Evolutionary conservation across 805 yeast species (phyloP).

Genomic region (Suhomyces prunicola): DNA sequence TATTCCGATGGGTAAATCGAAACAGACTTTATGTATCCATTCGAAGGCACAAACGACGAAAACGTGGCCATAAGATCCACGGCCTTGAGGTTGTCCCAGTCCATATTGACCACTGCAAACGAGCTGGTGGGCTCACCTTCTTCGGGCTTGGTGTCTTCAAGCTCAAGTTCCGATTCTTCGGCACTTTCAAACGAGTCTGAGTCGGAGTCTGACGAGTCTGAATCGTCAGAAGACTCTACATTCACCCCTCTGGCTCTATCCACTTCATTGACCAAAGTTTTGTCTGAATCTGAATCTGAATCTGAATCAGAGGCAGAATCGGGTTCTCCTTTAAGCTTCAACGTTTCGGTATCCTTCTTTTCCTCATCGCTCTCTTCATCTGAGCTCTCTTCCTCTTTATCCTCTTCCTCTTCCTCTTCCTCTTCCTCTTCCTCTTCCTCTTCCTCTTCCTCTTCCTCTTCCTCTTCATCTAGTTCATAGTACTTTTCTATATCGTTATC

Average conservation of each 20-base stretch:
- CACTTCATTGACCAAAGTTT: conserved; percentile 14
- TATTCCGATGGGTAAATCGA: conserved; percentile 83
- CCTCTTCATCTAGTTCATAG: conserved; percentile 42
- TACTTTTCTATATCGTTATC: conserved; percentile 57
- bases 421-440: conserved; percentile 24
- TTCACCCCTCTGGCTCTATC: conserved; percentile 73
- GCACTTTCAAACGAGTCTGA: conserved; percentile 42
- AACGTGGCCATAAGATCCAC: conserved; percentile 88
- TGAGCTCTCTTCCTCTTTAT: conserved; percentile 13
- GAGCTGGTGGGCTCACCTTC: conserved; percentile 80
- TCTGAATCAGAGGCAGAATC: neutral
- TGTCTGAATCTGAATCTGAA: conserved; percentile 15
- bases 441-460: conserved; percentile 18
- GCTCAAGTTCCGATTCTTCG: conserved; percentile 53
- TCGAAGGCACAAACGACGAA: conserved; percentile 75
- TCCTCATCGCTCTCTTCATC: conserved; percentile 16
- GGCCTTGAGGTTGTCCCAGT: conserved; percentile 94
- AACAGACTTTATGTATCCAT: conserved; percentile 67
- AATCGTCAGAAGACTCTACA: conserved; percentile 32
- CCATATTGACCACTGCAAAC: conserved; percentile 91
- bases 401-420: conserved; percentile 16
- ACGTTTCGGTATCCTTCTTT: conserved; percentile 5
- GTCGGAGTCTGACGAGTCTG: conserved; percentile 42
- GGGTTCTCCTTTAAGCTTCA: conserved; percentile 13
- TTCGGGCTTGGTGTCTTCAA: conserved; percentile 62